Evolutionary conservation across 805 yeast species (phyloP).

Genomic region (Suhomyces tanzawaensis): DNA sequence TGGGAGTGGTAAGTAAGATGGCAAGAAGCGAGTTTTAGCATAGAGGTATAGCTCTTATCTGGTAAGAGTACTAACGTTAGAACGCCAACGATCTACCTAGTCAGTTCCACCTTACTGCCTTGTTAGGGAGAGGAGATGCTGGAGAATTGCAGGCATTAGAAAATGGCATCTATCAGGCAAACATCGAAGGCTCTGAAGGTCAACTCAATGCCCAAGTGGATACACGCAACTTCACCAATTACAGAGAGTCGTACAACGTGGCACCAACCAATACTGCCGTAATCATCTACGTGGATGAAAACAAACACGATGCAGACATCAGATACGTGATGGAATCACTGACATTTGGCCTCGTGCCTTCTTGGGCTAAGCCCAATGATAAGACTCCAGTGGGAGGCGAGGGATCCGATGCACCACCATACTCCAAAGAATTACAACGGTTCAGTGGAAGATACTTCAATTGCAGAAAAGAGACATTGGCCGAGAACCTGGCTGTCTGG

Average conservation of each 20-base stretch:
- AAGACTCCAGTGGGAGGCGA: slow-evolving; percentile 22
- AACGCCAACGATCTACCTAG: slow-evolving; percentile 26
- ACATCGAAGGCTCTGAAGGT: slow-evolving; percentile 9
- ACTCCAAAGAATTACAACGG: slow-evolving; percentile 31
- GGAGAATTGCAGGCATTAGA: background rate
- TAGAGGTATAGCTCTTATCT: background rate
- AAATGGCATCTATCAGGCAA: slow-evolving; percentile 4
- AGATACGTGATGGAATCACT: slow-evolving; percentile 45
- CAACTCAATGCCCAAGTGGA: slow-evolving; percentile 5
- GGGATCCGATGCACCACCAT: slow-evolving; percentile 15
- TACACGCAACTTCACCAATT: slow-evolving; percentile 9
- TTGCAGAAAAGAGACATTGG: slow-evolving; percentile 66
- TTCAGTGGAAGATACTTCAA: slow-evolving; percentile 59
- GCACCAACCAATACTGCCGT: slow-evolving; percentile 60
- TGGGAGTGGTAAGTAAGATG: slow-evolving; percentile 39
- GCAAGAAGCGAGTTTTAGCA: background rate
- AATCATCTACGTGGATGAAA: slow-evolving; percentile 22
- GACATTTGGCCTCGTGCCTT: slow-evolving; percentile 81
- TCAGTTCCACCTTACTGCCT: slow-evolving; percentile 24
- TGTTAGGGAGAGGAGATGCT: slow-evolving; percentile 1
- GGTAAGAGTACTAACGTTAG: slow-evolving; percentile 11
- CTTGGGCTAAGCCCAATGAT: slow-evolving; percentile 53
- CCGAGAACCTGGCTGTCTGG: slow-evolving; percentile 56
- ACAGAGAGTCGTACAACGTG: slow-evolving; percentile 50
- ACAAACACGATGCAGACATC: slow-evolving; percentile 4